Evolutionary conservation across 139 green algal species (phyloP), one percentile per base, ranked within the genome.

Genomic region (Haematococcus sp.): DNA sequence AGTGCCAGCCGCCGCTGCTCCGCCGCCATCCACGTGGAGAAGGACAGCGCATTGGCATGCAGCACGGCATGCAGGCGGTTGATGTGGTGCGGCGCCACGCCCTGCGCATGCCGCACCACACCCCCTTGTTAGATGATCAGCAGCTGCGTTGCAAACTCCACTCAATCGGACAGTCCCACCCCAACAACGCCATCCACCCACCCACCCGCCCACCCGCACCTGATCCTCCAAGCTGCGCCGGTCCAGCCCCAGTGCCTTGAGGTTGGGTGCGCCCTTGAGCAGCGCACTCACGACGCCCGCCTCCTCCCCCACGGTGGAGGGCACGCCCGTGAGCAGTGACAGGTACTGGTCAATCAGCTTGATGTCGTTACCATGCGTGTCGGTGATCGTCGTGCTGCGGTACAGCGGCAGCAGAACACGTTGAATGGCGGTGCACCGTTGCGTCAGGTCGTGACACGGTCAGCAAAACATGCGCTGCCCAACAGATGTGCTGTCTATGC

Each of bases 1-100:
- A 61, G 31, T 3, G 78, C 83, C 33, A 84, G 56, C 15, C 60
- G 40, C 68, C 85, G 74, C 16, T 92, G 78, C 55, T 87, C 54
- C 2, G 64, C 74, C 1, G 79, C 74, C 1, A 89, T 61, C 23
- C 44, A 34, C 46, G 27, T 27, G 2, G 66, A 25, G 44, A 73
- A 73, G 28, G 66, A 35, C 11, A 31, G 31, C 9, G 66, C 66
- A 30, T 58, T 60, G 35, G 66, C 40, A 40, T 73, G 40, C 44
- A 73, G 66, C n/a, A 54, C 19, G 3, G 11, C 23, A 23, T 73
- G 54, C 35, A 73, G 33, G 19, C 66, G 34, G 66, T 73, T 73
- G 66, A 73, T 61, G 66, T 59, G 66, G 25, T 73, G 66, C 23
- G 66, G 40, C 35, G 23, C 15, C 33, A 73, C 46, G 5, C 66